Evolutionary conservation across 2,329 filamentous ascomycete species (phyloP), one percentile per base, ranked within the genome.

Genomic region (Pseudocercospora fijiensis): DNA sequence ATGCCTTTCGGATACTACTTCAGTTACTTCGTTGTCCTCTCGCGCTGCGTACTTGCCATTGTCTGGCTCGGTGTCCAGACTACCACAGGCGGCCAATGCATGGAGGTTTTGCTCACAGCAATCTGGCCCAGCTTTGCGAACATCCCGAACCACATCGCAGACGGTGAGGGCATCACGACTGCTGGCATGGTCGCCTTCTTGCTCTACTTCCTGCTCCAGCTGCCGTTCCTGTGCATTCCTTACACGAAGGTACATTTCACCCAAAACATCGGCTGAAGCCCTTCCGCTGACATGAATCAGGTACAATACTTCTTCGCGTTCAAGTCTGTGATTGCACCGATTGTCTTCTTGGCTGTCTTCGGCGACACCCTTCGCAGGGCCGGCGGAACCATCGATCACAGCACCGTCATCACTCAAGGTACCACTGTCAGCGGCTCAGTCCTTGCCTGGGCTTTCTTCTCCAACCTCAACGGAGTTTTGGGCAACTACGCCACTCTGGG

Each of bases 1-100:
- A 81, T 82, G 10, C 80, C 79, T 43, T 86, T 83, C 78, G 84
- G 84, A 0, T 85, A 85, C 74, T 85, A 82, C 79, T 83, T 83
- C 67, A 70, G 70, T 57, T 74, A 74, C 61, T 74, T 75, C 57
- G 67, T 69, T 55, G 68, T 75, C 27, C 60, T 73, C 18, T 73
- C 72, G 20, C 70, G 73, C 43, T 71, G 67, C 28, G 70, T 73
- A 20, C 67, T 74, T 1, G 73, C 73, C 27, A 72, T 73, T 26
- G 69, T 75, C 30, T 75, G 73, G 73, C 71, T 74, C 16, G 72
- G 71, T 56, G 72, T 74, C 24, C 72, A 74, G 63, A 71, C 67
- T 3, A 66, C 67, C 1, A 74, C 69, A 49, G 72, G 70, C 8
- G 69, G 67, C 5, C 68, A 71, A 33, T 70, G 68, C 47, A 72